Evolutionary conservation across 1,284 basidiomycete species (phyloP).

Genomic region (Termitomyces sp.): DNA sequence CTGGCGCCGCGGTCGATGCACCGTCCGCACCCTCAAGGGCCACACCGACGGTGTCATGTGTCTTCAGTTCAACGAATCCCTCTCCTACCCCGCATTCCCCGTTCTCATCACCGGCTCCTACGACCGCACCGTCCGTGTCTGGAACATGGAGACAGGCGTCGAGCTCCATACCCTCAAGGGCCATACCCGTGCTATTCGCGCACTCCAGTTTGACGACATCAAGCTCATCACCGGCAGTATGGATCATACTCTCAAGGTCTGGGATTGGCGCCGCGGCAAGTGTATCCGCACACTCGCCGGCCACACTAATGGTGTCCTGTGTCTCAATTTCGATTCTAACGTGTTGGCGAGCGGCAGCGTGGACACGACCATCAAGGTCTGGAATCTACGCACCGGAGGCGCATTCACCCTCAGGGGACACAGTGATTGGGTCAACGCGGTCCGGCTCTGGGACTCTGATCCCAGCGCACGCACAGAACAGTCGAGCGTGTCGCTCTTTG

Average conservation of each 20-base stretch:
- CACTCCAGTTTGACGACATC: slow-evolving; percentile 93
- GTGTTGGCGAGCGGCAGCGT: slow-evolving; percentile 89
- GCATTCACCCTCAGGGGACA: slow-evolving; percentile 94
- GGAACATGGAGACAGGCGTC: slow-evolving; percentile 93
- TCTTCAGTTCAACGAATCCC: slow-evolving; percentile 88
- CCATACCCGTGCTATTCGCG: slow-evolving; percentile 87
- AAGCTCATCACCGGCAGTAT: slow-evolving; percentile 96
- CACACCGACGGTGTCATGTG: slow-evolving; percentile 98
- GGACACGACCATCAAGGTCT: slow-evolving; percentile 88
- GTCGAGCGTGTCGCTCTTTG: slow-evolving; percentile 30
- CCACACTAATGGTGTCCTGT: slow-evolving; percentile 90
- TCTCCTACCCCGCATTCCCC: slow-evolving; percentile 83
- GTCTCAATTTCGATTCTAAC: slow-evolving; percentile 89
- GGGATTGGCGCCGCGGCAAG: slow-evolving; percentile 96
- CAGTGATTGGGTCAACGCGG: slow-evolving; percentile 94
- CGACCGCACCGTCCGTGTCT: slow-evolving; percentile 91
- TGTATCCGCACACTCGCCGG: slow-evolving; percentile 86
- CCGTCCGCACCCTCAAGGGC: slow-evolving; percentile 80
- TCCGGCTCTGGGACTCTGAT: slow-evolving; percentile 87
- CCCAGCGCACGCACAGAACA: slow-evolving; percentile 33
- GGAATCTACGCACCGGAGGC: slow-evolving; percentile 92
- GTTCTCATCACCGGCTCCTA: slow-evolving; percentile 98
- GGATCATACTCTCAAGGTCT: slow-evolving; percentile 94
- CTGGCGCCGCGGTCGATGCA: slow-evolving; percentile 92
- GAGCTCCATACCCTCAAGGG: slow-evolving; percentile 83